These are phyloP conservation scores for Aureobasidium melanogenum DNA, from an alignment of 2,329 filamentous ascomycete species.

Conservation along the genomic window DNA sequence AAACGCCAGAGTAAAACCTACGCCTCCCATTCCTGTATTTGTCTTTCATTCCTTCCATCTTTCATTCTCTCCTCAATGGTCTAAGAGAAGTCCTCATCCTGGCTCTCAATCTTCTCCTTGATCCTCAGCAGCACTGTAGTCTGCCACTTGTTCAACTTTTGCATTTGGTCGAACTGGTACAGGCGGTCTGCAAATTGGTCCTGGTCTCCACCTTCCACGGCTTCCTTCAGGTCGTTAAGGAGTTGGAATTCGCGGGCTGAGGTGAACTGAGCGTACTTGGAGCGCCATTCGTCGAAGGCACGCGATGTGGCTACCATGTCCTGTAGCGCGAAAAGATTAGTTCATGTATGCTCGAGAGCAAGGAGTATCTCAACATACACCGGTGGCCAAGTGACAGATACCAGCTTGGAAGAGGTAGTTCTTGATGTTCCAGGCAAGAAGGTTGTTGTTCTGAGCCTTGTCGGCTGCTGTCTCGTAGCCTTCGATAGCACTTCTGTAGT, in stretches of 20 bases:
- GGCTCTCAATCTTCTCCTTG: conserved; percentile 72
- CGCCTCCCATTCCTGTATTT: background rate
- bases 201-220: conserved; percentile 68
- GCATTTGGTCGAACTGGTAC: conserved; percentile 85
- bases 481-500: conserved; percentile 77
- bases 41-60: background rate
- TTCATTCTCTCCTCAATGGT: background rate
- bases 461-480: conserved; percentile 74
- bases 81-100: conserved; percentile 60
- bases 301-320: conserved; percentile 72
- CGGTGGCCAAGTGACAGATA: conserved; percentile 74
- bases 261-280: conserved; percentile 68
- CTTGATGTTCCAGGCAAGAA: conserved; percentile 91
- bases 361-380: conserved; percentile 24
- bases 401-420: conserved; percentile 93
- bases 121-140: conserved; percentile 72
- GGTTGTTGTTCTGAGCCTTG: conserved; percentile 73
- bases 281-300: conserved; percentile 72
- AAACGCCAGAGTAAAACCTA: background rate
- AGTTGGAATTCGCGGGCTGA: conserved; percentile 74
- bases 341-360: background rate
- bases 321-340: conserved; percentile 19
- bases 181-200: conserved; percentile 79
- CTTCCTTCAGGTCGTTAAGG: conserved; percentile 64
- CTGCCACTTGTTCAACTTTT: conserved; percentile 96